phyloP scores from a whole-genome alignment of 2,329 filamentous ascomycete species.

The Alternaria rosae region DNA sequence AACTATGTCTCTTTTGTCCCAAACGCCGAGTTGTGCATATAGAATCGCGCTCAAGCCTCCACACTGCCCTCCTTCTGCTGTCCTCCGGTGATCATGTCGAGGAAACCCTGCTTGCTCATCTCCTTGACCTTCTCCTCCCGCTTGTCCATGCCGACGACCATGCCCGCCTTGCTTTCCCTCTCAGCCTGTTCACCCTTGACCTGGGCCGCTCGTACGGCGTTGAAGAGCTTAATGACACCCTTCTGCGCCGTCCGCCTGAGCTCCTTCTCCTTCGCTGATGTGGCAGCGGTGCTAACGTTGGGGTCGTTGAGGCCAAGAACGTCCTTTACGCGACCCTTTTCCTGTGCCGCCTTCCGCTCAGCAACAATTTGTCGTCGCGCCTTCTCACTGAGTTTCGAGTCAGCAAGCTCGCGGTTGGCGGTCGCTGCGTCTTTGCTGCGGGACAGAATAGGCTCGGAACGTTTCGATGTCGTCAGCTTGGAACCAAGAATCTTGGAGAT shows the following conservation, averaged over 20 bases:
- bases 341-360: constrained; percentile 78
- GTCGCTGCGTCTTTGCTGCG: constrained; percentile 78
- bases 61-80: constrained; percentile 50
- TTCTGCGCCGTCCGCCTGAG: constrained; percentile 88
- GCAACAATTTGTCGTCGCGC: constrained; percentile 80
- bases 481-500: constrained; percentile 92
- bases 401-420: constrained; percentile 74
- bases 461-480: constrained; percentile 82
- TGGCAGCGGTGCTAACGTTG: constrained; percentile 57
- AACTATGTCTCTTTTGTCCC: constrained; percentile 2
- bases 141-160: constrained; percentile 78
- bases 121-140: constrained; percentile 90
- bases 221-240: constrained; percentile 95
- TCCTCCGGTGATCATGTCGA: constrained; percentile 80
- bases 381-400: constrained; percentile 80
- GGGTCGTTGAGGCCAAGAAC: constrained; percentile 72
- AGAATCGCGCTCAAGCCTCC: constrained; percentile 8
- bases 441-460: constrained; percentile 88
- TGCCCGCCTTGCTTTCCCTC: constrained; percentile 71
- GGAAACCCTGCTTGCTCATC: constrained; percentile 95
- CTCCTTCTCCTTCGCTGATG: constrained; percentile 75
- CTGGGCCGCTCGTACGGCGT: constrained; percentile 91
- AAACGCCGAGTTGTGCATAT: background rate
- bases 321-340: constrained; percentile 89
- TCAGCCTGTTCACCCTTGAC: constrained; percentile 84